Percentiles rank a stretch among this genome's conserved stretches.
These are phyloP conservation scores for Cladosporium velox DNA, from an alignment of 2,329 filamentous ascomycete species.

Conservation along the genomic window DNA sequence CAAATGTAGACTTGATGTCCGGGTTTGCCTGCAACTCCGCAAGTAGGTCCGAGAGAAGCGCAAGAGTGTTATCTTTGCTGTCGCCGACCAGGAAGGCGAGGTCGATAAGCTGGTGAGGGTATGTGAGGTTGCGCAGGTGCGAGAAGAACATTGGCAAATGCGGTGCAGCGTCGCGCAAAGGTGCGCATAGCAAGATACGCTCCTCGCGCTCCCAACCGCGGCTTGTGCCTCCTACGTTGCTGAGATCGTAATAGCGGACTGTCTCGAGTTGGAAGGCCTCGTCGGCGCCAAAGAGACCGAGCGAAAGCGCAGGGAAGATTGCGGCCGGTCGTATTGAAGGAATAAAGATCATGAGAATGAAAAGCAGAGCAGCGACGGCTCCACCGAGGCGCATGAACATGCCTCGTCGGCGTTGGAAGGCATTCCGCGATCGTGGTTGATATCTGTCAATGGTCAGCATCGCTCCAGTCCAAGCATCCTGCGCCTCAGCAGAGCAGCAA, in stretches of 20 bases:
- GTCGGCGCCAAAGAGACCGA: conserved; percentile 66
- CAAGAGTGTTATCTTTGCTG: conserved; percentile 87
- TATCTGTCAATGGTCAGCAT: conserved; percentile 59
- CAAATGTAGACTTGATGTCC: conserved; percentile 80
- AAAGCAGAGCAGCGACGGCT: conserved; percentile 56
- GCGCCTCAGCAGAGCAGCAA: background rate
- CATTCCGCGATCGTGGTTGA: conserved; percentile 74
- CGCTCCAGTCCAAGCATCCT: background rate
- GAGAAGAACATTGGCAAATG: conserved; percentile 98
- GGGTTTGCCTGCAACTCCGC: conserved; percentile 76
- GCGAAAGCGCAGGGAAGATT: conserved; percentile 62
- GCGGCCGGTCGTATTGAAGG: conserved; percentile 66
- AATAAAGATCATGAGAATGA: conserved; percentile 71
- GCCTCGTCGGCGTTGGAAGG: conserved; percentile 69
- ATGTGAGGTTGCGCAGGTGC: conserved; percentile 95
- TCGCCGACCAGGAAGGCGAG: conserved; percentile 96
- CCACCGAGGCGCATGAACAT: conserved; percentile 69
- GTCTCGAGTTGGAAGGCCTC: conserved; percentile 84
- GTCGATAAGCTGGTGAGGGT: conserved; percentile 94
- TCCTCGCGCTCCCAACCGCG: conserved; percentile 96
- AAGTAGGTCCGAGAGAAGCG: conserved; percentile 72
- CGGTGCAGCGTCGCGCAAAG: conserved; percentile 85
- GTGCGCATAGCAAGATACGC: conserved; percentile 90
- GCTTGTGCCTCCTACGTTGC: conserved; percentile 85
- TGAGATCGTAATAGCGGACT: conserved; percentile 94